phyloP scores from a whole-genome alignment of 1,284 basidiomycete genomes.

The Exobasidium cylindrosporum region DNA sequence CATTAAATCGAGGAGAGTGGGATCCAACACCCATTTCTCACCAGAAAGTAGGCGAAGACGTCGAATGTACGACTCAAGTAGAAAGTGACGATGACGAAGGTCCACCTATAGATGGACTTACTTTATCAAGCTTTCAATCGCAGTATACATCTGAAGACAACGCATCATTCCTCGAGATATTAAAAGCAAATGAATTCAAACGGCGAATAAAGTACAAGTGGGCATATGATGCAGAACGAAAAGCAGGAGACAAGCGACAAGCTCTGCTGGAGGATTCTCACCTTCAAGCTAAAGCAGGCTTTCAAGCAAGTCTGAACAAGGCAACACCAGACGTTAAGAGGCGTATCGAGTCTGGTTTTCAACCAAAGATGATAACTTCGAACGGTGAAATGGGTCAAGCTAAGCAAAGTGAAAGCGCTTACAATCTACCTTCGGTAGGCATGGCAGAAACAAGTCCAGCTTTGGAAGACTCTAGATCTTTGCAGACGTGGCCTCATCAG shows the following conservation, averaged over 20 bases:
- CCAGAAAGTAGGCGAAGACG: background rate
- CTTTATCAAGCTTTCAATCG: slow-evolving; percentile 39
- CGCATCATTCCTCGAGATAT: slow-evolving; percentile 44
- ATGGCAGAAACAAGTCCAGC: slow-evolving; percentile 15
- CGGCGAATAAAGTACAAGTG: slow-evolving; percentile 34
- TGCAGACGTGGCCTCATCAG: slow-evolving; percentile 8
- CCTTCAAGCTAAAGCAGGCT: slow-evolving; percentile 8
- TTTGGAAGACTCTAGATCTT: slow-evolving; percentile 19
- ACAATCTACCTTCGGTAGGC: background rate
- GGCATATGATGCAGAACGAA: slow-evolving; percentile 35
- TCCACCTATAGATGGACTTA: slow-evolving; percentile 20
- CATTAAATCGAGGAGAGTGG: background rate
- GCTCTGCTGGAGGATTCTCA: background rate
- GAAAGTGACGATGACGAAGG: slow-evolving; percentile 14
- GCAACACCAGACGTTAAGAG: slow-evolving; percentile 10
- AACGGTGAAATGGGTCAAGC: background rate
- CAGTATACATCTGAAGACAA: slow-evolving; percentile 52
- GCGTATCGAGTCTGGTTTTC: background rate
- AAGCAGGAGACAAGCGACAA: slow-evolving; percentile 20
- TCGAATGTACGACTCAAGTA: background rate
- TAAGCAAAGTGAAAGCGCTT: background rate
- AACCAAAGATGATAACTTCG: background rate
- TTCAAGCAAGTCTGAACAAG: background rate
- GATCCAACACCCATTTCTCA: background rate
- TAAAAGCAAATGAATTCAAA: slow-evolving; percentile 32